These are phyloP conservation scores for Tetrapisispora pingtungensis DNA, from an alignment of 805 yeast species.

Conservation along the genomic window DNA sequence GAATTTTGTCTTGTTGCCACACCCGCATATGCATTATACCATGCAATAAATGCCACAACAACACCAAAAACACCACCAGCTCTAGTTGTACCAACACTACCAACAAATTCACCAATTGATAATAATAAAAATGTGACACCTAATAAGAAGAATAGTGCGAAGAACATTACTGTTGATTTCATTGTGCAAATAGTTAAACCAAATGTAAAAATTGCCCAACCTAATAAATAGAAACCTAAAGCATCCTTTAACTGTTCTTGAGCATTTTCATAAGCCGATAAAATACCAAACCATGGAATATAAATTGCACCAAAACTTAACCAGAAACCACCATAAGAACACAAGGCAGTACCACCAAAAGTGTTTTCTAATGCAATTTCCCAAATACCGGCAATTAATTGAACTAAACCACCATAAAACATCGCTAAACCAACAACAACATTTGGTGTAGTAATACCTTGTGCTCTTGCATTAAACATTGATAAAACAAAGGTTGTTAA, in stretches of 20 bases:
- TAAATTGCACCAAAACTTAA: conserved; percentile 50
- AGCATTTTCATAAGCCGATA: conserved; percentile 38
- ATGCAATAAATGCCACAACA: conserved; percentile 49
- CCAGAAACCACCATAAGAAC: conserved; percentile 66
- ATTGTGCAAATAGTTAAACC: conserved; percentile 44
- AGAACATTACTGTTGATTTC: conserved; percentile 58
- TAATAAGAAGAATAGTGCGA: conserved; percentile 43
- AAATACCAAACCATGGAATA: conserved; percentile 51
- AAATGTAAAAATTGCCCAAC: conserved; percentile 56
- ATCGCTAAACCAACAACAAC: conserved; percentile 48
- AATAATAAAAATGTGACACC: conserved; percentile 47
- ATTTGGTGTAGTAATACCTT: conserved; percentile 42
- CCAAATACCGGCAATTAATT: conserved; percentile 57
- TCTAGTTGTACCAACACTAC: conserved; percentile 31
- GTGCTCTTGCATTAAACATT: conserved; percentile 44
- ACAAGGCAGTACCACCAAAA: conserved; percentile 56
- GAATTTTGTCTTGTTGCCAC: conserved; percentile 55
- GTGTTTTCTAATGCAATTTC: conserved; percentile 54
- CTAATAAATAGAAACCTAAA: conserved; percentile 48
- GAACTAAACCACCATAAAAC: conserved; percentile 55
- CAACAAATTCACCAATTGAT: conserved; percentile 41
- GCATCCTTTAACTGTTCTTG: conserved; percentile 35
- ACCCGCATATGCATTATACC: conserved; percentile 68
- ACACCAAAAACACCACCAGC: conserved; percentile 64
- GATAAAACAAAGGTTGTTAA: conserved; percentile 53